A percentile compares a stretch with the other conserved stretches of the same genome.
Evolutionary conservation across 805 yeast species (phyloP).

Genomic region (Pichia membranifaciens): DNA sequence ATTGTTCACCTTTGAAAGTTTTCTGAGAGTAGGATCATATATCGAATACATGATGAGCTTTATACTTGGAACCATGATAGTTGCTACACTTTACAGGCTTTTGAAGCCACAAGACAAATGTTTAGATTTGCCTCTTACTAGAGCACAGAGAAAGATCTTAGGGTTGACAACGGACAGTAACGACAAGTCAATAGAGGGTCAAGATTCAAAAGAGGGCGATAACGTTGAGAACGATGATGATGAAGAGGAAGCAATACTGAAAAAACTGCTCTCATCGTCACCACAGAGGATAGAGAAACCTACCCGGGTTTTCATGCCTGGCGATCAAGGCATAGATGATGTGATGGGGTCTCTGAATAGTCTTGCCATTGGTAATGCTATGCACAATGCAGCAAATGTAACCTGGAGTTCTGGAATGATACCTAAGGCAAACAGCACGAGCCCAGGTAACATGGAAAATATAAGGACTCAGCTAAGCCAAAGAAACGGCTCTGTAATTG

Average conservation of each 20-base stretch:
- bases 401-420: conserved; percentile 7
- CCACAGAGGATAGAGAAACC: conserved; percentile 7
- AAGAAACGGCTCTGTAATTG: not conserved
- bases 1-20: conserved; percentile 5
- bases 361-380: not conserved
- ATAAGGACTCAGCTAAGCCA: not conserved
- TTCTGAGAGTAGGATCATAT: conserved; percentile 7
- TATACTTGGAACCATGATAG: conserved; percentile 27
- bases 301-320: conserved; percentile 2
- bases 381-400: not conserved
- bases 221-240: conserved; percentile 5
- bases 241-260: conserved; percentile 4
- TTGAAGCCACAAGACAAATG: conserved; percentile 44
- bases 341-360: conserved; percentile 9
- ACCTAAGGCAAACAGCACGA: not conserved
- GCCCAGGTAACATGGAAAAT: not conserved
- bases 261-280: conserved; percentile 1
- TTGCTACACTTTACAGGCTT: conserved; percentile 27
- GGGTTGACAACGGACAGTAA: conserved; percentile 31
- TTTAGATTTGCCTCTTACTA: conserved; percentile 43
- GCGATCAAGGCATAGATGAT: conserved; percentile 3
- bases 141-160: conserved; percentile 39
- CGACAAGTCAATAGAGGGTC: not conserved
- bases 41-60: conserved; percentile 20
- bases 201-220: not conserved